Evolutionary conservation across 805 yeast genomes (phyloP).

Genomic region (Candida sithepensis): DNA sequence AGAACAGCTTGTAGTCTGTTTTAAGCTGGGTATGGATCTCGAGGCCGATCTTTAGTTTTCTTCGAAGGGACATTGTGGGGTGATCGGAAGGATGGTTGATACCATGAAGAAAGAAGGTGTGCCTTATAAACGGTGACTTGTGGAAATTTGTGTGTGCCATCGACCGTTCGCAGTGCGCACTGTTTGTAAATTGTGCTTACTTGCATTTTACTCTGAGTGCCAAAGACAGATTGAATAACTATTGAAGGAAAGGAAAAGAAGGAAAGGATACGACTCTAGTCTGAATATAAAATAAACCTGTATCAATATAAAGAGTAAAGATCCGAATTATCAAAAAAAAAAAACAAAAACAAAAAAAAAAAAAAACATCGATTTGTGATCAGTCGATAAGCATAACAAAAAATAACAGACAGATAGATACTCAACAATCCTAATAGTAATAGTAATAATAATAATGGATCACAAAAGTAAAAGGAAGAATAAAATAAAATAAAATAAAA

Average conservation of each 20-base stretch:
- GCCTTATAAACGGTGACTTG: too few relatives aligned
- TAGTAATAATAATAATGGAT: not conserved
- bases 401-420: not conserved
- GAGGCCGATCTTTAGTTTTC: conserved; percentile 70
- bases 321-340: not conserved
- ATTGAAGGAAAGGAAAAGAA: conserved; percentile 2
- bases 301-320: conserved; percentile 1
- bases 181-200: too few relatives aligned
- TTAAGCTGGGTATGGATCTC: conserved; percentile 91
- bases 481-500: too few relatives aligned
- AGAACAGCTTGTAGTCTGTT: conserved; percentile 73
- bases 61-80: conserved; percentile 1
- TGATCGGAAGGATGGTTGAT: too few relatives aligned
- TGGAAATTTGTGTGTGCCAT: too few relatives aligned
- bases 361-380: too few relatives aligned
- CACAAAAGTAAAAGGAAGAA: too few relatives aligned
- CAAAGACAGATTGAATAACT: not conserved
- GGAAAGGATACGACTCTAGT: not conserved
- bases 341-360: not conserved
- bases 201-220: too few relatives aligned
- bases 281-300: not conserved
- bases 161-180: too few relatives aligned
- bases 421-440: not conserved
- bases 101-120: too few relatives aligned
- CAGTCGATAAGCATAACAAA: too few relatives aligned